Conservation (phyloP, 2,329 filamentous ascomycete species). For the Dactylellina haptotyla region DNA sequence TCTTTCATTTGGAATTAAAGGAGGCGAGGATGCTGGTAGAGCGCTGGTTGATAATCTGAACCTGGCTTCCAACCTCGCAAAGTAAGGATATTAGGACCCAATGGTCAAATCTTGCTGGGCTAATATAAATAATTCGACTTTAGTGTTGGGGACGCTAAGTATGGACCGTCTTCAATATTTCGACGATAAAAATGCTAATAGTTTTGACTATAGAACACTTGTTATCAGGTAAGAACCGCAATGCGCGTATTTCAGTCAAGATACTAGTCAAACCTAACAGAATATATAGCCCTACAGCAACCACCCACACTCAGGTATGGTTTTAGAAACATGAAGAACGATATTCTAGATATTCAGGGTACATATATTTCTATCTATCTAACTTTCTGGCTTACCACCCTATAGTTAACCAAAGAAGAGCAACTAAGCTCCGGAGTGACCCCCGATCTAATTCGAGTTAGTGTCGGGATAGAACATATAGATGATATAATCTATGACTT, state of each 20-base stretch:
- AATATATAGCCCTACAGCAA: conserved; percentile 88
- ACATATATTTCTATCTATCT: background rate
- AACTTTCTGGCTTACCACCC: background rate
- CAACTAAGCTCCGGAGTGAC: conserved; percentile 82
- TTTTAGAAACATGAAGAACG: background rate
- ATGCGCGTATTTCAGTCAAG: no score
- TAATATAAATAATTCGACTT: conserved; percentile 29
- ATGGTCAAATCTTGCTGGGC: conserved; percentile 18
- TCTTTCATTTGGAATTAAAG: conserved; percentile 91
- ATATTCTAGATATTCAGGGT: no score
- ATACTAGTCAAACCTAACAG: background rate
- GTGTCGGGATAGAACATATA: conserved; percentile 94
- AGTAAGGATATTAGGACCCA: conserved; percentile 66
- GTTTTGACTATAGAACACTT: conserved; percentile 21
- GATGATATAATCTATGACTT: conserved; percentile 98
- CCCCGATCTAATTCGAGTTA: conserved; percentile 90
- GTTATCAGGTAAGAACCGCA: conserved; percentile 35
- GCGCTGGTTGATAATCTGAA: conserved; percentile 94
- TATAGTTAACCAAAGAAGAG: conserved; percentile 76
- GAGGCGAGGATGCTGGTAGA: conserved; percentile 81
- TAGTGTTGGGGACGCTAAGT: conserved; percentile 85
- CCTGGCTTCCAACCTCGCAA: conserved; percentile 93
- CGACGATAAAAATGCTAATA: conserved; percentile 2
- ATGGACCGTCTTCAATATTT: conserved; percentile 16
- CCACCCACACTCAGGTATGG: conserved; percentile 82